Conservation (phyloP, 75 land plant species). For the Pinus albicaulis region DNA sequence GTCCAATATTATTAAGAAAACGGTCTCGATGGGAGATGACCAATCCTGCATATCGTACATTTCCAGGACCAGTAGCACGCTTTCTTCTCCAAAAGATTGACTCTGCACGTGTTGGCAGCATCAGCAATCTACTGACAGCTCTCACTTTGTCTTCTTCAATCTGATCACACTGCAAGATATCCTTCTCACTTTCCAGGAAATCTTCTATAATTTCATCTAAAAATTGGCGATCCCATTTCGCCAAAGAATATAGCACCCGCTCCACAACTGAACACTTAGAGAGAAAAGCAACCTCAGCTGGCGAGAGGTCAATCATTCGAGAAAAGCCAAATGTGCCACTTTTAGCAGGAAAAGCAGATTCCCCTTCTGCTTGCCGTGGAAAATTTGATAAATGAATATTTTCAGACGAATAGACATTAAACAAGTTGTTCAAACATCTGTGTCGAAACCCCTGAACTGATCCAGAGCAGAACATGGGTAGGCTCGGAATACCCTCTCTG, state of each 20-base stretch:
- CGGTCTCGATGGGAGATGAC: constrained; percentile 68
- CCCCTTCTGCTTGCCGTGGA: constrained; percentile 9
- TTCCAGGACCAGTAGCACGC: constrained; percentile 45
- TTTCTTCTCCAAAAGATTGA: constrained; percentile 37
- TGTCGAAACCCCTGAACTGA: constrained; percentile 37
- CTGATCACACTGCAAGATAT: constrained; percentile 12
- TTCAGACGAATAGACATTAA: constrained; percentile 65
- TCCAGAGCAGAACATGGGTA: constrained; percentile 37
- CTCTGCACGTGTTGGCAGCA: constrained; percentile 64
- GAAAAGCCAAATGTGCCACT: constrained; percentile 87
- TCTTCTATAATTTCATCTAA: constrained; percentile 48
- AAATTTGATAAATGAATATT: constrained; percentile 57
- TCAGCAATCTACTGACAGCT: constrained; percentile 70
- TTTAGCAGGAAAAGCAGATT: constrained; percentile 1
- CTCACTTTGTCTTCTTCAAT: constrained; percentile 50
- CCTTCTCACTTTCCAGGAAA: constrained; percentile 34
- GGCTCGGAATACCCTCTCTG: constrained; percentile 43
- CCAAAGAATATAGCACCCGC: constrained; percentile 57
- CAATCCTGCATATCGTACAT: constrained; percentile 69
- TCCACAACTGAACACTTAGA: constrained; percentile 63
- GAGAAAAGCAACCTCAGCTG: constrained; percentile 70
- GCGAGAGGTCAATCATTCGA: constrained; percentile 70
- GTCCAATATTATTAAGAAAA: constrained; percentile 39
- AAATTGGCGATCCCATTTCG: constrained; percentile 42
- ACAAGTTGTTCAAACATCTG: constrained; percentile 46